Conservation (phyloP, 1,139 yeast species). For the Zygosaccharomyces sapae region DNA sequence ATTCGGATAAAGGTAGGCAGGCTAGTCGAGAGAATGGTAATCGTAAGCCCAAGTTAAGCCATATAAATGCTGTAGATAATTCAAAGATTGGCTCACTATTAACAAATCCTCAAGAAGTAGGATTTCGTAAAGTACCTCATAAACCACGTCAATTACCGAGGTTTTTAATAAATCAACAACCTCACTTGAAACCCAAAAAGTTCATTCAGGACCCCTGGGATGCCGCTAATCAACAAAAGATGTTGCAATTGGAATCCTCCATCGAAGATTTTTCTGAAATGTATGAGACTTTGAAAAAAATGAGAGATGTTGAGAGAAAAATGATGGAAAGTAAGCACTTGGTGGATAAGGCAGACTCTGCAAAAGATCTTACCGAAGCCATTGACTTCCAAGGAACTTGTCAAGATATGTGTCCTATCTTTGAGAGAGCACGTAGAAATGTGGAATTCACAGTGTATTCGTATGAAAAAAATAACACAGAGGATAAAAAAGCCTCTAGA, state of each 20-base stretch:
- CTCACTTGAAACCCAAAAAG: slow-evolving; percentile 31
- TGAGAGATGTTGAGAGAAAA: slow-evolving; percentile 73
- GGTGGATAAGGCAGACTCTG: slow-evolving; percentile 82
- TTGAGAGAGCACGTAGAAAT: slow-evolving; percentile 84
- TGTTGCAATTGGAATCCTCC: slow-evolving; percentile 43
- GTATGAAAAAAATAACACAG: slow-evolving; percentile 61
- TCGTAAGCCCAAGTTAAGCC: background rate
- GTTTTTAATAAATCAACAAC: slow-evolving; percentile 38
- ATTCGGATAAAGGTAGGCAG: slow-evolving; percentile 1
- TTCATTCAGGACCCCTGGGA: slow-evolving; percentile 51
- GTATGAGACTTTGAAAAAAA: slow-evolving; percentile 59
- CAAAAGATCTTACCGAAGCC: slow-evolving; percentile 82
- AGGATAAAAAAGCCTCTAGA: slow-evolving; percentile 59
- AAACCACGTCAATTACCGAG: slow-evolving; percentile 34
- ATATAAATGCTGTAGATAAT: background rate
- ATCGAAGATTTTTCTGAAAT: slow-evolving; percentile 44
- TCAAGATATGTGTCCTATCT: slow-evolving; percentile 89
- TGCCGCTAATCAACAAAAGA: slow-evolving; percentile 46
- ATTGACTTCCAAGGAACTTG: slow-evolving; percentile 86
- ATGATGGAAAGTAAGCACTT: slow-evolving; percentile 78
- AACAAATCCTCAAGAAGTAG: slow-evolving; percentile 21
- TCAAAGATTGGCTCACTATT: slow-evolving; percentile 19
- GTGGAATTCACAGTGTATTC: slow-evolving; percentile 82
- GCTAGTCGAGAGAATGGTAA: background rate
- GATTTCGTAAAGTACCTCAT: slow-evolving; percentile 20